Percentiles rank a stretch among this genome's conserved stretches.
Conservation (phyloP, 331 rosid species). For the Pyrus hybrid region DNA sequence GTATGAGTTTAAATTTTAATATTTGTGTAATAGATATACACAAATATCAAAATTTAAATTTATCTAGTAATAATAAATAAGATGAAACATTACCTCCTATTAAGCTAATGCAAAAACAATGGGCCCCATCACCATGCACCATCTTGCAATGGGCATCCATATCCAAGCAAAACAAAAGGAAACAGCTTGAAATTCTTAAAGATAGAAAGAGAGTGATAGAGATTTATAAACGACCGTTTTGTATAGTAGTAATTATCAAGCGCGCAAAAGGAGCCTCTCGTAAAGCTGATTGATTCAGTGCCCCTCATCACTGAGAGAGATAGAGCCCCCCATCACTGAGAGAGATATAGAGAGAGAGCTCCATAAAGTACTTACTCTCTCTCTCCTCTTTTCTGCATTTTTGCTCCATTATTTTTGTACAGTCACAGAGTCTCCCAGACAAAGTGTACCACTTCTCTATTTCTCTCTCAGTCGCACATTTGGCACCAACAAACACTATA, state of each 20-base stretch:
- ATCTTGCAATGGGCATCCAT: too few relatives aligned
- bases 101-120: too few relatives aligned
- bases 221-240: conserved; percentile 4
- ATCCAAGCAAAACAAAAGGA: too few relatives aligned
- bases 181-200: too few relatives aligned
- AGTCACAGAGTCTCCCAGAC: background rate
- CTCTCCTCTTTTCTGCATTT: background rate
- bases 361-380: background rate
- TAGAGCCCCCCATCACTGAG: too few relatives aligned
- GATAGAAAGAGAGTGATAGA: background rate
- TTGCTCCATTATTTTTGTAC: conserved; percentile 12
- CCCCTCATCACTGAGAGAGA: too few relatives aligned
- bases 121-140: too few relatives aligned
- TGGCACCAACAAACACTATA: background rate
- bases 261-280: conserved; percentile 1
- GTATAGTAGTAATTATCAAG: background rate
- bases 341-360: background rate
- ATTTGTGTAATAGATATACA: accelerated
- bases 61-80: too few relatives aligned
- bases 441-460: background rate
- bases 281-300: conserved; percentile 3
- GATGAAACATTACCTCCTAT: too few relatives aligned
- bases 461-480: background rate
- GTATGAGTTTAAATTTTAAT: too few relatives aligned
- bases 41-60: too few relatives aligned